phyloP scores from a whole-genome alignment of 345 rosid species.

The Salix arbutifolia region DNA sequence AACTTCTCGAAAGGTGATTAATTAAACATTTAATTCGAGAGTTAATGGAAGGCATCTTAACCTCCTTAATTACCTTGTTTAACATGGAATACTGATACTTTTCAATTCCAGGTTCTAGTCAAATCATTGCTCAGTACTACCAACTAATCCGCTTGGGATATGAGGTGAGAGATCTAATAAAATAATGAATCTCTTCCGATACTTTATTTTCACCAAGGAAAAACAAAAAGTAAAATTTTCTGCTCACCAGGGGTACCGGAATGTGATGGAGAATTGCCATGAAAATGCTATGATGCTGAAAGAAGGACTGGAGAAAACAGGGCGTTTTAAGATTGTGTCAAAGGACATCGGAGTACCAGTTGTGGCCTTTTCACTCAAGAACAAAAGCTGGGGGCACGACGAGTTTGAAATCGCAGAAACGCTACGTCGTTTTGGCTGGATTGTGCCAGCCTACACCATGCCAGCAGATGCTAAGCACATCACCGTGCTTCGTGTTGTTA shows the following conservation, averaged over 20 bases:
- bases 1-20: constrained; percentile 78
- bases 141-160: constrained; percentile 80
- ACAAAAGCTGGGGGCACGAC: constrained; percentile 46
- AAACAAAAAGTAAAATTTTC: neutral
- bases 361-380: constrained; percentile 84
- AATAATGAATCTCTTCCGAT: neutral
- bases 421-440: constrained; percentile 93
- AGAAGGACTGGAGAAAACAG: constrained; percentile 70
- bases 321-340: constrained; percentile 69
- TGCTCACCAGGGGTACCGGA: constrained; percentile 55
- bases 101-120: constrained; percentile 55
- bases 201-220: neutral
- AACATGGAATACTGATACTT: neutral
- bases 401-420: constrained; percentile 76
- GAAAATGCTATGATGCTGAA: constrained; percentile 65
- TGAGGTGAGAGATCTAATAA: constrained; percentile 49
- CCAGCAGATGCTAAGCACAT: constrained; percentile 85
- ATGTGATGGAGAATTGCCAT: constrained; percentile 86
- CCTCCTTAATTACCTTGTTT: neutral
- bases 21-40: neutral
- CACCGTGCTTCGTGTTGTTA: constrained; percentile 85
- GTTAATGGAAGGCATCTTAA: neutral
- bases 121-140: constrained; percentile 87
- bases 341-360: constrained; percentile 83
- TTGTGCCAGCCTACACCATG: constrained; percentile 90